Conservation (phyloP, 106 monocot species). For the Xerophyta viscosa region DNA sequence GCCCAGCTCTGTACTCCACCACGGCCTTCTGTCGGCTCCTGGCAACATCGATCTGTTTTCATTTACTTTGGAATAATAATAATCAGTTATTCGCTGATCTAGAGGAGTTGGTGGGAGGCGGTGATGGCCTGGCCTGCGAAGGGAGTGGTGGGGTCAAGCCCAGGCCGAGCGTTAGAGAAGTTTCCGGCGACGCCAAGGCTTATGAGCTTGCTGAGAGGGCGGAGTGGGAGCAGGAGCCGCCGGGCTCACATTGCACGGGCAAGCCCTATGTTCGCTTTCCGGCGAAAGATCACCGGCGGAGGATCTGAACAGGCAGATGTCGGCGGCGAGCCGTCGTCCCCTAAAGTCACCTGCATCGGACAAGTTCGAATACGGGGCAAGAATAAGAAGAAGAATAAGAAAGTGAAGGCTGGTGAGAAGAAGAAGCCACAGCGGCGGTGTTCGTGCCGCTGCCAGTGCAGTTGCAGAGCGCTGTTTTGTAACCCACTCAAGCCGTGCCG, state of each 20-base stretch:
- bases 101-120: background rate
- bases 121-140: constrained; percentile 3
- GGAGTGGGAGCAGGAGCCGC: constrained; percentile 17
- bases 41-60: too few relatives aligned
- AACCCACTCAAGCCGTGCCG: constrained; percentile 1
- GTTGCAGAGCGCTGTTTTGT: constrained; percentile 9
- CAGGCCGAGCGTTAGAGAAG: constrained; percentile 60
- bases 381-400: constrained; percentile 13
- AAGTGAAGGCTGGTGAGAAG: background rate
- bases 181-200: constrained; percentile 33
- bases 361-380: constrained; percentile 54
- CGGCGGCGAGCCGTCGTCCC: constrained; percentile 63
- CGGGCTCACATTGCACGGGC: constrained; percentile 18
- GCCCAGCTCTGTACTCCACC: too few relatives aligned
- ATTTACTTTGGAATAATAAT: too few relatives aligned
- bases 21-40: too few relatives aligned
- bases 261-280: constrained; percentile 39
- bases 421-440: background rate
- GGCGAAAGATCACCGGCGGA: constrained; percentile 10
- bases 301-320: constrained; percentile 11
- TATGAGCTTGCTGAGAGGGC: constrained; percentile 31
- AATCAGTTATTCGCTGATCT: too few relatives aligned
- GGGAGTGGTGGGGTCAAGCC: constrained; percentile 40
- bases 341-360: constrained; percentile 94
- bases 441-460: background rate